Evolutionary conservation across 345 rosid species (phyloP).

Genomic region (Melaleuca alternifolia): DNA sequence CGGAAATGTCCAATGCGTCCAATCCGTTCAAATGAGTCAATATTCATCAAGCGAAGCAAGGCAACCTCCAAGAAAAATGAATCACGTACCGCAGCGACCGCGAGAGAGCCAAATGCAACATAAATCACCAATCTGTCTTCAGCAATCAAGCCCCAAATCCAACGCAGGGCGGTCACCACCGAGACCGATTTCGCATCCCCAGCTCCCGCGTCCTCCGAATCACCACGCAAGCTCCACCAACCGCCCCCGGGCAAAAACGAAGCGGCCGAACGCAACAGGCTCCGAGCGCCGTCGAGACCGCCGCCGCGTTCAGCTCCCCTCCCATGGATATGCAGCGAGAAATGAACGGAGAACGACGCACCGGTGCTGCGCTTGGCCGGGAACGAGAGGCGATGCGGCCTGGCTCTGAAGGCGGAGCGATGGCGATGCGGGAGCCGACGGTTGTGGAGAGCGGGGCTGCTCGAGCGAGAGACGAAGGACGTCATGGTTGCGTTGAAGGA

Average conservation of each 20-base stretch:
- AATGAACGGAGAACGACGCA: neutral
- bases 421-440: neutral
- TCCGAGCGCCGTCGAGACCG: neutral
- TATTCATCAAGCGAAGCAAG: neutral
- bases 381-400: neutral
- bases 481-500: neutral
- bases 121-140: conserved; percentile 26
- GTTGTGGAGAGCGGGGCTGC: neutral
- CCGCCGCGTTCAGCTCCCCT: neutral
- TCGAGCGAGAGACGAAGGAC: neutral
- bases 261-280: neutral
- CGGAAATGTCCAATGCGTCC: neutral
- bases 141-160: conserved; percentile 35
- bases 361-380: neutral
- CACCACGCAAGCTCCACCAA: conserved; percentile 23
- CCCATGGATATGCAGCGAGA: neutral
- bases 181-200: conserved; percentile 10
- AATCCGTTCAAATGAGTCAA: neutral
- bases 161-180: conserved; percentile 15
- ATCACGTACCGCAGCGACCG: conserved; percentile 22
- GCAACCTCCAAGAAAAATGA: neutral
- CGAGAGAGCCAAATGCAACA: conserved; percentile 23
- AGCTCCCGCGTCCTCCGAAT: neutral
- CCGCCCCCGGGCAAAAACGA: conserved; percentile 7
- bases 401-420: neutral